phyloP scores from a whole-genome alignment of 768 basidiomycete genomes.

The Peribolospora baueri region DNA sequence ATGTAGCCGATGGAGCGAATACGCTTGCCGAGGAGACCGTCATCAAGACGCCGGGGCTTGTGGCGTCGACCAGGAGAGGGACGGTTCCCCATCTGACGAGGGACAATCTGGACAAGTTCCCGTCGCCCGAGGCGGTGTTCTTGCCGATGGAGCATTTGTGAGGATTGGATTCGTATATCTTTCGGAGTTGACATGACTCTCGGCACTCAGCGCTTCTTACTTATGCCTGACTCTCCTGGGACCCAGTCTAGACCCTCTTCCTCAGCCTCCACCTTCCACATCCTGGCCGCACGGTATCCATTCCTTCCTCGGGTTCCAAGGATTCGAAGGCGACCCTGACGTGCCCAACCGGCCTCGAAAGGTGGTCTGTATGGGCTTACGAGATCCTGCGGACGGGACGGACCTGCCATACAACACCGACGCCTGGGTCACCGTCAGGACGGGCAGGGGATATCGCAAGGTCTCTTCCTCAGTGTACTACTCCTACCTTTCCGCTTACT shows the following conservation, averaged over 20 bases:
- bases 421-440: background rate
- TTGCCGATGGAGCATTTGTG: constrained; percentile 6
- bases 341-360: no score
- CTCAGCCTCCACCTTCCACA: background rate
- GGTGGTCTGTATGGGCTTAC: background rate
- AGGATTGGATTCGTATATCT: background rate
- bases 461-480: constrained; percentile 1
- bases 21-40: no score
- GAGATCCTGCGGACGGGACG: background rate
- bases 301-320: background rate
- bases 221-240: no score
- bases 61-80: no score
- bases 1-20: no score
- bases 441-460: constrained; percentile 1
- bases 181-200: no score
- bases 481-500: constrained; percentile 1
- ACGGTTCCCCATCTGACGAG: no score
- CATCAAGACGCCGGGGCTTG: no score
- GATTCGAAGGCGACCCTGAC: background rate
- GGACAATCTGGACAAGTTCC: no score
- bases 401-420: background rate
- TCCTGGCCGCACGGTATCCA: background rate
- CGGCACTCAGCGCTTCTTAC: no score
- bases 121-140: no score
- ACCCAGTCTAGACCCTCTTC: no score